A percentile compares a stretch with the other conserved stretches of the same genome.
phyloP scores from a whole-genome alignment of 805 yeast genomes.

The Wickerhamomyces canadensis region DNA sequence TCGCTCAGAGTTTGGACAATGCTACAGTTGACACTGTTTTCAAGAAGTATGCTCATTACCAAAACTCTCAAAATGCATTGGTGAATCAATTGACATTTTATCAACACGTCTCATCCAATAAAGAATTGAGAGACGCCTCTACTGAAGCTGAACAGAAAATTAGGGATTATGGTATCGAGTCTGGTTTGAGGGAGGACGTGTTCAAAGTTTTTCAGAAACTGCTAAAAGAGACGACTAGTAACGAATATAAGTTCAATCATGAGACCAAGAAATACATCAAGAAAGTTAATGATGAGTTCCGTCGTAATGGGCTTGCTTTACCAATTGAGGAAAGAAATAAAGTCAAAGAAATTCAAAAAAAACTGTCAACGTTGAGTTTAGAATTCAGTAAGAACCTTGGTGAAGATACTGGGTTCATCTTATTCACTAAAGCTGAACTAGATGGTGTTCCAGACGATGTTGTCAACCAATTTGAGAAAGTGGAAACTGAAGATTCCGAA shows the following conservation, averaged over 20 bases:
- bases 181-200: constrained; percentile 61
- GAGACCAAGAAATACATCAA: constrained; percentile 55
- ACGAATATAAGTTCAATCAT: constrained; percentile 31
- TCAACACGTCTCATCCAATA: constrained; percentile 63
- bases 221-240: constrained; percentile 32
- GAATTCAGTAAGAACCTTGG: constrained; percentile 62
- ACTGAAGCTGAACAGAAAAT: constrained; percentile 54
- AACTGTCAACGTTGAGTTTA: constrained; percentile 50
- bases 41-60: constrained; percentile 43
- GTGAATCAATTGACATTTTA: constrained; percentile 57
- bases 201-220: constrained; percentile 53
- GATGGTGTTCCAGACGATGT: constrained; percentile 69
- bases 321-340: constrained; percentile 48
- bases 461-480: constrained; percentile 49
- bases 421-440: constrained; percentile 60
- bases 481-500: constrained; percentile 32
- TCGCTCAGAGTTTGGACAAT: constrained; percentile 38
- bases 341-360: constrained; percentile 53
- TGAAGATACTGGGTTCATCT: constrained; percentile 58
- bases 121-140: constrained; percentile 68
- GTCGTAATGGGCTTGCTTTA: constrained; percentile 65
- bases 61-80: constrained; percentile 41
- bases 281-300: constrained; percentile 50
- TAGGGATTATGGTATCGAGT: constrained; percentile 55
- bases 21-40: constrained; percentile 57